Conservation (phyloP, 148 eudicot species). For the Vaccinium myrtillus region DNA sequence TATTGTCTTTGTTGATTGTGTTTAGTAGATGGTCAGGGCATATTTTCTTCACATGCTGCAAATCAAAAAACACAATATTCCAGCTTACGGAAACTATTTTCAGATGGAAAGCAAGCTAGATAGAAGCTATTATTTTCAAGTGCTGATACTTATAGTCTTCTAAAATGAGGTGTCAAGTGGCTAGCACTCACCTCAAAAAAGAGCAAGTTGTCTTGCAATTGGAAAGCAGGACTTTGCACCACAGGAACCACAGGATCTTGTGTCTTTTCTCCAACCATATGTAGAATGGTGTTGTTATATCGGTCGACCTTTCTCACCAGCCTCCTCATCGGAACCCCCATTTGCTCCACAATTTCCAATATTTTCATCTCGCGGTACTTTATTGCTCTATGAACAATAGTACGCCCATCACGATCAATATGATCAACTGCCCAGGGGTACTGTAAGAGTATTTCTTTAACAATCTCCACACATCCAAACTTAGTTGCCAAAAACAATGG, state of each 20-base stretch:
- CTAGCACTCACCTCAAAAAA: background rate
- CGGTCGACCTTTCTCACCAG: background rate
- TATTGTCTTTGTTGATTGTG: background rate
- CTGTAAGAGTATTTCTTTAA: background rate
- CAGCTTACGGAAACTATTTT: background rate
- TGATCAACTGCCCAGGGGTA: background rate
- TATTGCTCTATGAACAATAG: background rate
- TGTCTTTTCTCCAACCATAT: background rate
- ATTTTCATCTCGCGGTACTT: background rate
- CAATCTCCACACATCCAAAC: background rate
- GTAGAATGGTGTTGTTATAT: background rate
- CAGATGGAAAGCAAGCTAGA: background rate
- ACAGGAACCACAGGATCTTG: background rate
- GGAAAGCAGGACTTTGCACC: background rate
- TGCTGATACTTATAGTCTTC: background rate
- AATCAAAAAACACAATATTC: background rate
- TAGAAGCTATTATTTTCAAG: background rate
- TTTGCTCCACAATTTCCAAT: background rate
- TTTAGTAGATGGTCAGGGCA: background rate
- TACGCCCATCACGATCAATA: background rate
- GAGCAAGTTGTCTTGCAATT: constrained; percentile 3
- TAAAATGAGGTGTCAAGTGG: background rate
- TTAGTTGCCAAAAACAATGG: constrained; percentile 10
- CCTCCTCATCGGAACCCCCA: background rate
- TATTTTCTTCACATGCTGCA: constrained; percentile 2